phyloP scores from a whole-genome alignment of 1,139 yeast genomes.

The Lodderomyces elongisporus region DNA sequence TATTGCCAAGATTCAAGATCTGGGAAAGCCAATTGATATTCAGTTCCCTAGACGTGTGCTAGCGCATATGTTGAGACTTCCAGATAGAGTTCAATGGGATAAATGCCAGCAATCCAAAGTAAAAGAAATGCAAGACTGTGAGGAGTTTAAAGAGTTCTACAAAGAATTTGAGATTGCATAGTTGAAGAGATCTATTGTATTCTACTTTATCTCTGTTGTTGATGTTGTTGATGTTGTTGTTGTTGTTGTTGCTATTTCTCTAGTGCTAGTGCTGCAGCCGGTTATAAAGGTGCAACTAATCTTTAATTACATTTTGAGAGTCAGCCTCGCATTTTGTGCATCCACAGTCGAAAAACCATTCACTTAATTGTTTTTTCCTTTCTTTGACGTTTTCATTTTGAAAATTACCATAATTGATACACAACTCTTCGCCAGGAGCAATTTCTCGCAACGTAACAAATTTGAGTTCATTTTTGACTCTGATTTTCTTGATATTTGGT shows the following conservation, averaged over 20 bases:
- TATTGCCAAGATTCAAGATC: conserved; percentile 22
- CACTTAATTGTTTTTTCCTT: conserved; percentile 41
- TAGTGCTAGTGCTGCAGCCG: too few relatives aligned
- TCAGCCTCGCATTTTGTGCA: conserved; percentile 42
- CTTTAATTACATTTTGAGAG: conserved; percentile 1
- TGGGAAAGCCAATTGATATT: conserved; percentile 45
- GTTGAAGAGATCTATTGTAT: too few relatives aligned
- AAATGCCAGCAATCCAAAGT: conserved; percentile 57
- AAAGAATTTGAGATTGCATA: conserved; percentile 40
- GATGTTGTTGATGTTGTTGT: background rate
- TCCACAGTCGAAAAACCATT: conserved; percentile 61
- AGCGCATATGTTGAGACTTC: conserved; percentile 53
- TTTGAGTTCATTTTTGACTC: conserved; percentile 18
- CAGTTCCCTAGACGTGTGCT: conserved; percentile 77
- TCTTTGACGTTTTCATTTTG: conserved; percentile 35
- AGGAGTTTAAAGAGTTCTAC: conserved; percentile 48
- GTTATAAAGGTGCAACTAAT: too few relatives aligned
- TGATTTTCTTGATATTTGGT: conserved; percentile 39
- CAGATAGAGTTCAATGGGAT: conserved; percentile 69
- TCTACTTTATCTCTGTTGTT: background rate
- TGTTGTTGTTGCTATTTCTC: background rate
- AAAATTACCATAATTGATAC: conserved; percentile 59
- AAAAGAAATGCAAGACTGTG: conserved; percentile 60
- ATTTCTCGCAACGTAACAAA: conserved; percentile 29
- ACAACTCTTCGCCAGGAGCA: conserved; percentile 45